Evolutionary conservation across 1,284 basidiomycete species (phyloP).

Genomic region (Irpex rosettiformis): DNA sequence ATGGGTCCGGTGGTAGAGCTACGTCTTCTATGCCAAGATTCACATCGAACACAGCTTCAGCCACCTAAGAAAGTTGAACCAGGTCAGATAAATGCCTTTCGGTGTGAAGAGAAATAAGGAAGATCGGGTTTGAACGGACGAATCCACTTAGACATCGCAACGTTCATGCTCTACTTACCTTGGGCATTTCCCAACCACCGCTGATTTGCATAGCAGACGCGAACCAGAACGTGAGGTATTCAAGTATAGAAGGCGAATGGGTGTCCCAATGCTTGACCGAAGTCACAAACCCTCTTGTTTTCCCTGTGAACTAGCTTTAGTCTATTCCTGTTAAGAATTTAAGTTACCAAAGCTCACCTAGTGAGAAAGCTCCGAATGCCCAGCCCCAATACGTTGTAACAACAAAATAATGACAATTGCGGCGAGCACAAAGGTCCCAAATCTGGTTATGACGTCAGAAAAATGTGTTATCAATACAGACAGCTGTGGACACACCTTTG

Average conservation of each 20-base stretch:
- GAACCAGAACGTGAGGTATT: conserved; percentile 27
- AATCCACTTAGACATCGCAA: no score
- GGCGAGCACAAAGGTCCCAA: conserved; percentile 58
- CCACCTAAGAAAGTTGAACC: neutral
- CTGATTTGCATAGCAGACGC: conserved; percentile 25
- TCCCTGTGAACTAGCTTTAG: conserved; percentile 36
- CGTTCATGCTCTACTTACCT: no score
- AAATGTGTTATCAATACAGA: conserved; percentile 1
- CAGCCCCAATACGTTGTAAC: conserved; percentile 66
- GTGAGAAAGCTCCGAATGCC: conserved; percentile 68
- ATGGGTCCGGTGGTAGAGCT: neutral
- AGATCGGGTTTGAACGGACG: no score
- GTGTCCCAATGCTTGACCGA: conserved; percentile 10
- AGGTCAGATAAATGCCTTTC: neutral
- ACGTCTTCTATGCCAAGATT: neutral
- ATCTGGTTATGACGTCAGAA: conserved; percentile 37
- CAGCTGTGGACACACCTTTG: conserved; percentile 44
- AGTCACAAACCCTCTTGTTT: conserved; percentile 42
- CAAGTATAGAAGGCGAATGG: conserved; percentile 21
- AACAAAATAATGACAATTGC: conserved; percentile 59
- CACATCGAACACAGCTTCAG: conserved; percentile 3
- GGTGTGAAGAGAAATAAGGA: no score
- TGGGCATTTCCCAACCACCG: conserved; percentile 19
- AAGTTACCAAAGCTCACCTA: conserved; percentile 36
- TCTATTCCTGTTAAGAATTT: neutral